Evolutionary conservation across 345 rosid genomes (phyloP).

Genomic region (Rhodamnia argentea): DNA sequence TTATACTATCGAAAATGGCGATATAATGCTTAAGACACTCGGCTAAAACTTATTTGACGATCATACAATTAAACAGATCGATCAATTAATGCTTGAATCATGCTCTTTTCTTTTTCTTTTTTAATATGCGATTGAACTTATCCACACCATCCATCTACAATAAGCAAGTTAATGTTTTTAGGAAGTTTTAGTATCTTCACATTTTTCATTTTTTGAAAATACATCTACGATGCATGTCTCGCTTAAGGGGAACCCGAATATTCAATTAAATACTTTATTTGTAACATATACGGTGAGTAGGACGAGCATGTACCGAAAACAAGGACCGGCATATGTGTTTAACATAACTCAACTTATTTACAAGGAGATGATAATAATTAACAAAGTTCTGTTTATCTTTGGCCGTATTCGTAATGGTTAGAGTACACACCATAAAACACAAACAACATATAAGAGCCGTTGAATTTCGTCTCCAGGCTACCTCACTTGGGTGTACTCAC

Average conservation of each 20-base stretch:
- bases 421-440: not conserved
- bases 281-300: not conserved
- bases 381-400: not conserved
- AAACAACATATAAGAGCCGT: not conserved
- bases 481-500: not conserved
- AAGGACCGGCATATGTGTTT: not conserved
- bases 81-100: not conserved
- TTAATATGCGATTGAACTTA: not conserved
- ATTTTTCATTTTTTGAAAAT: not conserved
- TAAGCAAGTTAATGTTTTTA: not conserved
- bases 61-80: not conserved
- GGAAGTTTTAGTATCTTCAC: not conserved
- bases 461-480: not conserved
- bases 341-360: not conserved
- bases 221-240: not conserved
- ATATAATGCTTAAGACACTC: not conserved
- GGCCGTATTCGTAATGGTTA: not conserved
- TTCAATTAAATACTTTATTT: not conserved
- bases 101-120: not conserved
- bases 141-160: not conserved
- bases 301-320: rapidly evolving
- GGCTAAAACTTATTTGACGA: not conserved
- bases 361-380: rapidly evolving
- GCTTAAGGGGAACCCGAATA: rapidly evolving
- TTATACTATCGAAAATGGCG: not conserved